Evolutionary conservation across 345 rosid species (phyloP), one percentile per base, ranked within the genome.

Genomic region (Corymbia maculata): DNA sequence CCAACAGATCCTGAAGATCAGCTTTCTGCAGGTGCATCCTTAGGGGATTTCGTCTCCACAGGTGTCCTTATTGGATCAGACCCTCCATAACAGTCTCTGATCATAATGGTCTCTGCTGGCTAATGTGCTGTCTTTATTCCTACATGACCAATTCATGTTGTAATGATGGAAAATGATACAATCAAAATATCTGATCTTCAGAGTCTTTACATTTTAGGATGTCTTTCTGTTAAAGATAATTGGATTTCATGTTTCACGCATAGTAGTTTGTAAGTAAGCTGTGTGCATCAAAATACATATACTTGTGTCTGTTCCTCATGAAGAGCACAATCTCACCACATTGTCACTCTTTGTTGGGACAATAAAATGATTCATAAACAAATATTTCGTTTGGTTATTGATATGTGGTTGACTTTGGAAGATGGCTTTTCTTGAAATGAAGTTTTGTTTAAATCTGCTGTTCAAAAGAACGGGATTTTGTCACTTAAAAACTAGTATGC

Each of bases 61-160:
- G 93, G 86, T 96, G 99, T 88, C 99, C 99, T 87, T 97, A 97
- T 88, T 98, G 99, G 99, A 93, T 97, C 89, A 94, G 98, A 93
- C 99, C 99, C 19, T 92, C 97, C 68, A 92, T 98, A 50, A 94
- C 95, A n/a, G 86, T 98, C 90, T 95, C 97, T 70, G 92, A 95
- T 93, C 98, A 97, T 86, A 95, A 90, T 88, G 98, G 99, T 97
- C 84, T 75, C 49, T 75, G 4, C 84, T 75, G 84, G 84, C 84
- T 42, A 7, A 6, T 42, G 49, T 75, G 26, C 84, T 42, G 12
- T 42, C 49, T 75, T 75, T 75, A 75, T 21, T 75, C 84, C 84
- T 42, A 10, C 84, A 42, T 19, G 49, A 42, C 1, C 2, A 75
- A 75, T 75, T 75, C 26, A 21, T 75, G 28, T 42, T 6, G 47